phyloP scores from a whole-genome alignment of 202 grass and related monocot species.

The Bolboschoenoplectus hybrid region DNA sequence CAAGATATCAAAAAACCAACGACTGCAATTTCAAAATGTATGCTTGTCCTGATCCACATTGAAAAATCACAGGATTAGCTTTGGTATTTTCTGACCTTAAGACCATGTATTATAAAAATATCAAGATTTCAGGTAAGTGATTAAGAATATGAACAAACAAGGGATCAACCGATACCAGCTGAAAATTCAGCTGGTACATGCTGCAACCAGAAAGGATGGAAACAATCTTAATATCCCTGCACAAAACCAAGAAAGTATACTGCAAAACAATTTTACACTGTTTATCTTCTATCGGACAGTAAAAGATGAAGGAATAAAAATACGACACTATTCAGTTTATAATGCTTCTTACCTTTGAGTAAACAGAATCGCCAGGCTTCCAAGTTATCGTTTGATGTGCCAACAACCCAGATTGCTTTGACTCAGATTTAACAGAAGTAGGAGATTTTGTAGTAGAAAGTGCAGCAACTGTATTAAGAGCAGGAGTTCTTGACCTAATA shows the following conservation, averaged over 20 bases:
- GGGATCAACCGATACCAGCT: conserved; percentile 13
- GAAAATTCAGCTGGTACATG: background rate
- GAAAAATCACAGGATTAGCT: background rate
- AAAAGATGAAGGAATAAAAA: background rate
- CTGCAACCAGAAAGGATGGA: background rate
- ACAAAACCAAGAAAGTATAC: conserved; percentile 11
- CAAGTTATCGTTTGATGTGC: conserved; percentile 24
- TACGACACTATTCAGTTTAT: background rate
- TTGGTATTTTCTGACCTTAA: background rate
- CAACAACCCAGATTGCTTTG: conserved; percentile 23
- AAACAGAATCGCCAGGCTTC: conserved; percentile 40
- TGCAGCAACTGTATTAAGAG: background rate
- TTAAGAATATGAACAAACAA: background rate
- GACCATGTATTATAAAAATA: background rate
- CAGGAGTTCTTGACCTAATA: conserved; percentile 36
- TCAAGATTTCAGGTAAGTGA: background rate
- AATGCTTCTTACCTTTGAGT: conserved; percentile 31
- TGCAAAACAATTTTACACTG: background rate
- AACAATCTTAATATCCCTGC: background rate
- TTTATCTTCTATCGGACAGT: background rate
- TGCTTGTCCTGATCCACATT: conserved; percentile 11
- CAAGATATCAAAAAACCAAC: conserved; percentile 18
- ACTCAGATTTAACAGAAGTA: background rate
- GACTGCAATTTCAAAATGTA: conserved; percentile 1
- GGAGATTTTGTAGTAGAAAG: background rate